These are phyloP conservation scores for Malbranchea zuffiana DNA, from an alignment of 2,329 filamentous ascomycete genomes.

Conservation along the genomic window DNA sequence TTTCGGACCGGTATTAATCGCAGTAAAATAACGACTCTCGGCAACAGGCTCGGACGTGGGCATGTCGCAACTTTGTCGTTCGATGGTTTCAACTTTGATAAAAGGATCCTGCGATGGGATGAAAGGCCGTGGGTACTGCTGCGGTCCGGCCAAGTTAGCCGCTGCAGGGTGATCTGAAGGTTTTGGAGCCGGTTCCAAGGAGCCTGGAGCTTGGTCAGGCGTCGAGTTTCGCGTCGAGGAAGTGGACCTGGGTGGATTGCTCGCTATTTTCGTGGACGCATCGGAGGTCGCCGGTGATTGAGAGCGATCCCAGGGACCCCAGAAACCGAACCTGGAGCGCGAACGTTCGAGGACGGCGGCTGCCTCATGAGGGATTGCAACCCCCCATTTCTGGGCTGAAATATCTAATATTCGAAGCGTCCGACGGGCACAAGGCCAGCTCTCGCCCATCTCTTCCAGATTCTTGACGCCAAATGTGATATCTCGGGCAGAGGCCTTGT, in stretches of 20 bases:
- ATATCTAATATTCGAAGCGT: slow-evolving; percentile 78
- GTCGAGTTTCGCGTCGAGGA: slow-evolving; percentile 8
- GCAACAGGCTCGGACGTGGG: too few relatives aligned
- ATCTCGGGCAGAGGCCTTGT: slow-evolving; percentile 81
- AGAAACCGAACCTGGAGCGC: slow-evolving; percentile 68
- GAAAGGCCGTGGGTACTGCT: too few relatives aligned
- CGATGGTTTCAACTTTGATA: too few relatives aligned
- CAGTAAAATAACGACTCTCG: too few relatives aligned
- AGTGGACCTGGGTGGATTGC: neutral
- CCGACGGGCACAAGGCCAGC: slow-evolving; percentile 81
- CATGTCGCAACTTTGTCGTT: too few relatives aligned
- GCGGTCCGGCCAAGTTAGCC: too few relatives aligned
- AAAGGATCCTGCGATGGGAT: too few relatives aligned
- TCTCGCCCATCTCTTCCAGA: slow-evolving; percentile 88
- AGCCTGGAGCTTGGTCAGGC: slow-evolving; percentile 2
- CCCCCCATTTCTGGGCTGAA: slow-evolving; percentile 77
- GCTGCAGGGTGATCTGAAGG: too few relatives aligned
- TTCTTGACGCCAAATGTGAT: slow-evolving; percentile 85
- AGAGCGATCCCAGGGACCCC: slow-evolving; percentile 47
- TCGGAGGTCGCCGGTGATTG: slow-evolving; percentile 39
- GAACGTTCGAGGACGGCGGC: slow-evolving; percentile 62
- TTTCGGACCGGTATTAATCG: too few relatives aligned
- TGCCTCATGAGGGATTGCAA: slow-evolving; percentile 77
- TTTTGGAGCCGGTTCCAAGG: too few relatives aligned
- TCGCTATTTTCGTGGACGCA: slow-evolving; percentile 7